These are phyloP conservation scores for Aspergillus novoparasiticus DNA, from an alignment of 2,329 filamentous ascomycete genomes.

Conservation along the genomic window DNA sequence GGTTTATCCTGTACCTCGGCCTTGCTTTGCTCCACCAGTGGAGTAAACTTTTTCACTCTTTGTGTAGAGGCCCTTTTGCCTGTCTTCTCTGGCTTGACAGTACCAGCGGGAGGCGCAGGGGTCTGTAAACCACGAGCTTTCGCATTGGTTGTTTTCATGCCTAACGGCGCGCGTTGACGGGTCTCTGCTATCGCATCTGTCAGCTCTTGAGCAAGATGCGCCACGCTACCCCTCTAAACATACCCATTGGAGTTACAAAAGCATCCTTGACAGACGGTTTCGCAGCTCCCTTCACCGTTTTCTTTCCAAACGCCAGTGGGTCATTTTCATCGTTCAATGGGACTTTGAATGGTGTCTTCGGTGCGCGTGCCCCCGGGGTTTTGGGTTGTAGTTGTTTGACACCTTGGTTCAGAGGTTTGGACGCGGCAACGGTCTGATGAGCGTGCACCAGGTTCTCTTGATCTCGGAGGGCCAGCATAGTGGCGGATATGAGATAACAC, in stretches of 20 bases:
- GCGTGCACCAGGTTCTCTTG: constrained; percentile 84
- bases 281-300: constrained; percentile 57
- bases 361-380: constrained; percentile 73
- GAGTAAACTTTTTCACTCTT: constrained; percentile 60
- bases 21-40: constrained; percentile 49
- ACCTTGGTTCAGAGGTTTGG: constrained; percentile 72
- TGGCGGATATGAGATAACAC: constrained; percentile 27
- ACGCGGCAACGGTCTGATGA: constrained; percentile 69
- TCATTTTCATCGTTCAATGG: constrained; percentile 85
- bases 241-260: constrained; percentile 82
- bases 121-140: constrained; percentile 72
- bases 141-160: constrained; percentile 94
- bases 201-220: background rate
- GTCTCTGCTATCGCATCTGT: constrained; percentile 50
- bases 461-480: constrained; percentile 77
- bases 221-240: constrained; percentile 24
- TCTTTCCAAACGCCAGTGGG: constrained; percentile 62
- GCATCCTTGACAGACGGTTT: constrained; percentile 61
- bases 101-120: constrained; percentile 62
- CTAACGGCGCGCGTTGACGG: constrained; percentile 76
- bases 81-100: constrained; percentile 65
- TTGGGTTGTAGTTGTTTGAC: constrained; percentile 67
- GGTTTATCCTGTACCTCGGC: constrained; percentile 50
- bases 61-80: constrained; percentile 63
- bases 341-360: constrained; percentile 81